Base-by-base conservation (phyloP, 2,329 filamentous ascomycete genomes). In the Fonsecaea nubica region DNA sequence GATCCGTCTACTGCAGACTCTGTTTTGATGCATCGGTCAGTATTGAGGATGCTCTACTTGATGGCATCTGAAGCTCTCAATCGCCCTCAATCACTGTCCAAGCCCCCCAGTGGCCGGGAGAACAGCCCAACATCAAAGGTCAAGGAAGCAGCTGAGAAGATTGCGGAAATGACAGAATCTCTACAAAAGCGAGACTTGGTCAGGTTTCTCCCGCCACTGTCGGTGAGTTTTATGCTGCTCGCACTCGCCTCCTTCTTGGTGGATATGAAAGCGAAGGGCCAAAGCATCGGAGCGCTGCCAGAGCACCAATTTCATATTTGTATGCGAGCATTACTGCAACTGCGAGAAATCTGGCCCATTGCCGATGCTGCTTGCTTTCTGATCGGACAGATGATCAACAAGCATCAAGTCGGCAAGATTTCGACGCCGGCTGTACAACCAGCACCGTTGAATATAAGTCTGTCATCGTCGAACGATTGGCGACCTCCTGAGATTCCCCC, bases 281-380 rank as follows among this genome's bases (percentile, higher is more conserved):
- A 48, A 54, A 48, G 13, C 1, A n/a, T 58, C 13, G 63, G 33
- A 15, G 65, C 63, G 12, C 58, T 64, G 10, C 68, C 63, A n/a
- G 59, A 53, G 25, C 58, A 61, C 21, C 68, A 70, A 13, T 66
- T 70, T 54, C 68, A 70, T 40, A 53, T 63, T 25, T 70, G 68
- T 59, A 40, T 70, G 36, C 59, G 68, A 57, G 60, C 68, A 15
- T 40, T 70, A 15, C 36, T 67, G 60, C 57, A 58, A 2, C 48
- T 70, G 15, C 55, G 65, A 8, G 68, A 70, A n/a, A 70, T 66
- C 40, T 70, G 68, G 68, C 68, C 68, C 12, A 70, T 70, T 48
- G 68, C 68, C 25, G 68, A 70, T 32, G 67, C 68, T 9, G 68
- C 68, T 2, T 70, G 60, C 36, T 65, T 66, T 35, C 40, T 70